A percentile compares a stretch with the other conserved stretches of the same genome.
Evolutionary conservation across 345 rosid genomes (phyloP).

Genomic region (Pistacia vera): DNA sequence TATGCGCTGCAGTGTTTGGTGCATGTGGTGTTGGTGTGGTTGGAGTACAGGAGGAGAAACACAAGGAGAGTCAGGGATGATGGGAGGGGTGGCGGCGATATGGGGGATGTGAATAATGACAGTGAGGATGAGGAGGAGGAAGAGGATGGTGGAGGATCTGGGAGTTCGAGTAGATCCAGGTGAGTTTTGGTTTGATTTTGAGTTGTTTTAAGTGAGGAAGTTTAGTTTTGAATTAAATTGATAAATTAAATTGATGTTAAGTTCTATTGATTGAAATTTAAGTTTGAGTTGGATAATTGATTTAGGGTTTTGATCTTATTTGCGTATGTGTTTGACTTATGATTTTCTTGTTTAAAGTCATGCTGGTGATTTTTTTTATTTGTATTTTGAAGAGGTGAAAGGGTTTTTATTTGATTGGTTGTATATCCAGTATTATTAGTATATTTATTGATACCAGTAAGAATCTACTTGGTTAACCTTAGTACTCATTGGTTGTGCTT

Average conservation of each 20-base stretch:
- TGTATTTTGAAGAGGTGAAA: neutral
- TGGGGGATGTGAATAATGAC: constrained; percentile 33
- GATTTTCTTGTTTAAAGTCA: neutral
- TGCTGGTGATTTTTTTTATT: neutral
- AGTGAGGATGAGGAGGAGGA: constrained; percentile 25
- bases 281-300: neutral
- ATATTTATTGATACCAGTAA: neutral
- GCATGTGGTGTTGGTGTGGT: constrained; percentile 88
- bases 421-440: neutral
- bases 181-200: constrained; percentile 25
- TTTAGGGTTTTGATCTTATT: neutral
- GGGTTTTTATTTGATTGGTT: neutral
- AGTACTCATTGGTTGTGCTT: neutral
- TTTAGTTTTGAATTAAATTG: too few species aligned
- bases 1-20: constrained; percentile 88
- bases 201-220: constrained; percentile 2
- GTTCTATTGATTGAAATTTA: neutral
- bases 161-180: constrained; percentile 54
- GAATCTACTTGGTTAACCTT: neutral
- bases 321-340: neutral
- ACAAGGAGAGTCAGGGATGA: constrained; percentile 47
- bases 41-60: constrained; percentile 80
- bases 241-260: neutral
- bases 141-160: constrained; percentile 25
- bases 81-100: constrained; percentile 20